A percentile compares a stretch with the other conserved stretches of the same genome.
Conservation (phyloP, 331 rosid genomes). For the Quercus phellos region DNA sequence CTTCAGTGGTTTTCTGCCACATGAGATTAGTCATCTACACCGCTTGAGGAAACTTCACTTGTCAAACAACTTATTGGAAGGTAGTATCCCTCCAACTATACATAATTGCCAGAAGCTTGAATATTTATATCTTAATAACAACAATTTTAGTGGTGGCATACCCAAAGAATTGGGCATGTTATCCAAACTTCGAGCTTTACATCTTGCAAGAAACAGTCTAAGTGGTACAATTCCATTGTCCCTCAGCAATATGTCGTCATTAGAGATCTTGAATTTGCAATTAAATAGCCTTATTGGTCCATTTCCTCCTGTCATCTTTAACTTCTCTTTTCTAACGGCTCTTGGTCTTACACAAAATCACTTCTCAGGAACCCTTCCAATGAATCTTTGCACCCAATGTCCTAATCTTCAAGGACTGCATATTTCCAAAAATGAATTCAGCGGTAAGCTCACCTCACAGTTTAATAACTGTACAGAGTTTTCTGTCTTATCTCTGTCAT, state of each 20-base stretch:
- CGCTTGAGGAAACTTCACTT: background rate
- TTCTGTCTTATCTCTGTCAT: accelerated
- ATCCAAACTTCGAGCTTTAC: accelerated
- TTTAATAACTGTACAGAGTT: background rate
- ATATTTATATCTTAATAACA: accelerated
- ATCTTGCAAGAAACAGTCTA: background rate
- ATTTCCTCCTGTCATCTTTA: too few relatives aligned
- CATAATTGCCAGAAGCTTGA: background rate
- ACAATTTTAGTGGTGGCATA: too few relatives aligned
- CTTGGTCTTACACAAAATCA: accelerated
- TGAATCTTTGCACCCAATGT: too few relatives aligned
- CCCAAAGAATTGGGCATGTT: too few relatives aligned
- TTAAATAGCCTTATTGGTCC: background rate
- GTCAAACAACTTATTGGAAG: background rate
- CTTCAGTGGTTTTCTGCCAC: background rate
- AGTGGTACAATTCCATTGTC: background rate
- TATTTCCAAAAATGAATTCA: too few relatives aligned
- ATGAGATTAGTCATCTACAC: background rate
- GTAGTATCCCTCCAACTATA: background rate
- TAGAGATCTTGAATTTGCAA: accelerated
- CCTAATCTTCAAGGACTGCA: too few relatives aligned
- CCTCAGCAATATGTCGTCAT: background rate
- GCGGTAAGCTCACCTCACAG: too few relatives aligned
- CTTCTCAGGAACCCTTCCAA: too few relatives aligned
- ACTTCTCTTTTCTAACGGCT: accelerated